phyloP scores from a whole-genome alignment of 441 rosid genomes.

The Mallotus repandus region DNA sequence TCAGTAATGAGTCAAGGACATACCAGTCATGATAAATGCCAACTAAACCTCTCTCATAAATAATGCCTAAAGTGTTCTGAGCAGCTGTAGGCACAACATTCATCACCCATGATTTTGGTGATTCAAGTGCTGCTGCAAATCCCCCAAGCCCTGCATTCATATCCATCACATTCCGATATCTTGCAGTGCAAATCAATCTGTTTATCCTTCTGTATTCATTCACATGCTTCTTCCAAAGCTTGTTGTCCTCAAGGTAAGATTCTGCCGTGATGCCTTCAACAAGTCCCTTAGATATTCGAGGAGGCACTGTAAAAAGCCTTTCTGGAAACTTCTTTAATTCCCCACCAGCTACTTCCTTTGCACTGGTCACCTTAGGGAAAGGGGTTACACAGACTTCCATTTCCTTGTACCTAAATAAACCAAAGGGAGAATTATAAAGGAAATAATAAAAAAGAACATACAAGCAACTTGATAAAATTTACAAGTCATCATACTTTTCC shows the following conservation, averaged over 20 bases:
- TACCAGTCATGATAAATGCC: constrained; percentile 97
- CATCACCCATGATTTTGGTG: constrained; percentile 96
- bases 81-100: constrained; percentile 80
- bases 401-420: constrained; percentile 61
- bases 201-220: constrained; percentile 64
- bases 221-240: constrained; percentile 80
- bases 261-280: constrained; percentile 53
- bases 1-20: constrained; percentile 21
- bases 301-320: constrained; percentile 79
- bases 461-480: not conserved
- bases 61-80: constrained; percentile 73
- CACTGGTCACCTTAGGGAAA: constrained; percentile 58
- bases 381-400: constrained; percentile 70
- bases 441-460: constrained; percentile 4
- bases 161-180: constrained; percentile 91
- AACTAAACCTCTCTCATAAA: constrained; percentile 84
- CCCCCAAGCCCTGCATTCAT: constrained; percentile 97
- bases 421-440: constrained; percentile 9
- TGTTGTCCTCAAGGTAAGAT: constrained; percentile 60
- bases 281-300: constrained; percentile 59
- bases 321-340: constrained; percentile 78
- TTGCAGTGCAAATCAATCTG: constrained; percentile 63
- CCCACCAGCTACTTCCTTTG: constrained; percentile 79
- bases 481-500: not conserved
- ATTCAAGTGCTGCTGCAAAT: constrained; percentile 87